These are phyloP conservation scores for Trichoderma sp. DNA, from an alignment of 2,329 filamentous ascomycete genomes.

Conservation along the genomic window DNA sequence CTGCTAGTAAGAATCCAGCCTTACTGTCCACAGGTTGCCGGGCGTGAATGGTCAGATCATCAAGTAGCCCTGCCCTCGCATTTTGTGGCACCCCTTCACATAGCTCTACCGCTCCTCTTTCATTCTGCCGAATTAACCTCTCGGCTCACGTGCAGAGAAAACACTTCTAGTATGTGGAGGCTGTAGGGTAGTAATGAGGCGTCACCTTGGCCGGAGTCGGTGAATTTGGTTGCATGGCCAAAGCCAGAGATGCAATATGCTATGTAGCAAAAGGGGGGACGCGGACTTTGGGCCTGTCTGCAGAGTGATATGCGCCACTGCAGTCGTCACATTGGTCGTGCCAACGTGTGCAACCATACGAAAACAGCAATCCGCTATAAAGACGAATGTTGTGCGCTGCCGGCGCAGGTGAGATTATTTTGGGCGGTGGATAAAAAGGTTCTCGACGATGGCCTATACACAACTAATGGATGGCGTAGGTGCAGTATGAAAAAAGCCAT, in stretches of 20 bases:
- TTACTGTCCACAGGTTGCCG: not conserved
- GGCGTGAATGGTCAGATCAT: not conserved
- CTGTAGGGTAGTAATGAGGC: not conserved
- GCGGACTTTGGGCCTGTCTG: not conserved
- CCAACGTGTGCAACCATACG: not conserved
- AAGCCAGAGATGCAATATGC: not conserved
- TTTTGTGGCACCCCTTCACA: not conserved
- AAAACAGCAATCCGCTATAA: not conserved
- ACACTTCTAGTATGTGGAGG: not conserved
- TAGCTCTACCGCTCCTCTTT: not conserved
- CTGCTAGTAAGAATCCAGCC: not conserved
- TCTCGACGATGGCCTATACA: not conserved
- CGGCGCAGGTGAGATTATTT: not conserved
- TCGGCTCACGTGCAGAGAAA: not conserved
- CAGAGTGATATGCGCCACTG: constrained; percentile 6
- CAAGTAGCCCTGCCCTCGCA: not conserved
- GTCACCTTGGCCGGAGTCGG: not conserved
- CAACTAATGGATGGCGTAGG: not conserved
- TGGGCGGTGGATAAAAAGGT: not conserved
- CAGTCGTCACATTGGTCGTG: not conserved
- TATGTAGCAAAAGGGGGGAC: not conserved
- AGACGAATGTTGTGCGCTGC: not conserved
- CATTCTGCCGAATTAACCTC: not conserved
- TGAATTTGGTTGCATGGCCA: not conserved
- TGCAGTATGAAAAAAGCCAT: not conserved